phyloP scores from a whole-genome alignment of 2,329 filamentous ascomycete genomes.

The Fusarium floridanum region DNA sequence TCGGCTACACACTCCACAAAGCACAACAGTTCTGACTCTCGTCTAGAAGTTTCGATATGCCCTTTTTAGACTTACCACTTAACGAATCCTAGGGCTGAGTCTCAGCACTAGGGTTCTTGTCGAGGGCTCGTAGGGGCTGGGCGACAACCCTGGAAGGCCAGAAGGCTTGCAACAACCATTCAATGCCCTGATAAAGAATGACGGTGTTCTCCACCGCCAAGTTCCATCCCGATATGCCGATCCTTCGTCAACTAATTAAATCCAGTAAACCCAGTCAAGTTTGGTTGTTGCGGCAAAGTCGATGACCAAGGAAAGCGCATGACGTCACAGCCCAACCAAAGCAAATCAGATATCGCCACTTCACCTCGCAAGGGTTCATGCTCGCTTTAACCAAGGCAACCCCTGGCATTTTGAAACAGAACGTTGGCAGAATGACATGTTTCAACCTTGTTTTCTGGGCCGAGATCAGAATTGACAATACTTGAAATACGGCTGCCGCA shows the following conservation, averaged over 20 bases:
- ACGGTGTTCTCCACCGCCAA: background rate
- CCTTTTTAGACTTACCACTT: background rate
- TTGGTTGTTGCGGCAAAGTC: constrained; percentile 13
- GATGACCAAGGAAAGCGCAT: constrained; percentile 4
- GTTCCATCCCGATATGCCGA: background rate
- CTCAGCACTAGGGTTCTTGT: background rate
- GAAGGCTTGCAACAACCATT: background rate
- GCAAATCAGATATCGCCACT: constrained; percentile 25
- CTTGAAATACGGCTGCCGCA: background rate
- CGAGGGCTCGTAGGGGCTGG: background rate
- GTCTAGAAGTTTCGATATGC: background rate
- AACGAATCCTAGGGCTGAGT: background rate
- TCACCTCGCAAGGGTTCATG: background rate
- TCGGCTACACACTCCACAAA: background rate
- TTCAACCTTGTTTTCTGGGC: constrained; percentile 25
- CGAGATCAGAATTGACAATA: background rate
- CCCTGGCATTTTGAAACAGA: constrained; percentile 31
- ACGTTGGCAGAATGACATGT: constrained; percentile 1
- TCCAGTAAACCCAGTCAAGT: constrained; percentile 19
- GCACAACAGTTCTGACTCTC: too few species aligned
- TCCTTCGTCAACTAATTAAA: background rate
- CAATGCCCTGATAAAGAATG: background rate
- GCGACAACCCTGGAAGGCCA: too few species aligned
- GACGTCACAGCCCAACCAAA: constrained; percentile 23
- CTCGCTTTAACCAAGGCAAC: constrained; percentile 22